Evolutionary conservation across 2,329 filamentous ascomycete species (phyloP).

Genomic region (Zalaria sp.): DNA sequence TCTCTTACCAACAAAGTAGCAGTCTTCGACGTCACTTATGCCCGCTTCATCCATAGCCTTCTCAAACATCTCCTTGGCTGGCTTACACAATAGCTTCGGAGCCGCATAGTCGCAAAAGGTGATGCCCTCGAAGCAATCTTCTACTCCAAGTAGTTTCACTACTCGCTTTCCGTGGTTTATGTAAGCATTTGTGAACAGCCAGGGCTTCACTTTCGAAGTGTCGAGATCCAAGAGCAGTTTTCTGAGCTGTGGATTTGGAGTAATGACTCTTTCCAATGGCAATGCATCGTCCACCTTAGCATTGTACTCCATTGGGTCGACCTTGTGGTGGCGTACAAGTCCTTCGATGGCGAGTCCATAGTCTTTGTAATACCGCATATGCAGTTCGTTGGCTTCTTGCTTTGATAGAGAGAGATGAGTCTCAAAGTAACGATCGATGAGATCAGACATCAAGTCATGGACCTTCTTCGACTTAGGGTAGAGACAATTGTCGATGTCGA

Average conservation of each 20-base stretch:
- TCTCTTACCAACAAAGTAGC: conserved; percentile 79
- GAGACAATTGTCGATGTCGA: conserved; percentile 97
- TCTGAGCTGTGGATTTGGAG: conserved; percentile 61
- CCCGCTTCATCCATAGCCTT: conserved; percentile 83
- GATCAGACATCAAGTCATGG: conserved; percentile 71
- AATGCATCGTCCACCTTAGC: conserved; percentile 86
- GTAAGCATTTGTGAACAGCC: conserved; percentile 96
- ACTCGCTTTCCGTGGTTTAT: conserved; percentile 76
- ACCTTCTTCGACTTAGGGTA: conserved; percentile 70
- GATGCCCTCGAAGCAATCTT: conserved; percentile 85
- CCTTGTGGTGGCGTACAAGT: conserved; percentile 83
- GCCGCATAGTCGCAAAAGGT: conserved; percentile 84
- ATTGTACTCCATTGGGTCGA: conserved; percentile 92
- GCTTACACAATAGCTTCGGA: conserved; percentile 72
- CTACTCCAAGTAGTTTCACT: conserved; percentile 63
- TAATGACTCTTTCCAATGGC: conserved; percentile 72
- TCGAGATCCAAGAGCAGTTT: conserved; percentile 72
- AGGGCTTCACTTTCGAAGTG: conserved; percentile 66
- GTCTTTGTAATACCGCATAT: conserved; percentile 84
- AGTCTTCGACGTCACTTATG: conserved; percentile 51
- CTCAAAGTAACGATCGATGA: conserved; percentile 58
- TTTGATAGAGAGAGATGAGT: conserved; percentile 58
- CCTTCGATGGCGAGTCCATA: conserved; percentile 98
- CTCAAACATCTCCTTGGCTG: conserved; percentile 64
- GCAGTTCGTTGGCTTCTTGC: conserved; percentile 72